Base-by-base conservation (phyloP, 177 flowering plant genomes). In the Vitis hybrid region DNA sequence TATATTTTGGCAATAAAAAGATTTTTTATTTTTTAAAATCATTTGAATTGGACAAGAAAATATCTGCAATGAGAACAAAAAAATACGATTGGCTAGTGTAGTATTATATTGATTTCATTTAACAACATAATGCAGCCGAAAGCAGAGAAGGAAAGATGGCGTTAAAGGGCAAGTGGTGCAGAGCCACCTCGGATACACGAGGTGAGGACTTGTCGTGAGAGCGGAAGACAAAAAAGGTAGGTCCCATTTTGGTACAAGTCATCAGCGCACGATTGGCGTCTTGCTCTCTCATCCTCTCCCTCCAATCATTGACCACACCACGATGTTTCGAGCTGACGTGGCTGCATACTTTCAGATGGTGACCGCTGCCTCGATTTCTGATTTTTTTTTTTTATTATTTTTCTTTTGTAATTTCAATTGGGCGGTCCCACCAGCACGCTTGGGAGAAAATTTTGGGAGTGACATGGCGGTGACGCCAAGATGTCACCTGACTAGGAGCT, bases 171-270 rank as follows among this genome's bases (percentile, higher is more conserved):
- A 21, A 21, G 40, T 5, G 48, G 48, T 40, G 7, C 48, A 40
- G 48, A 40, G 61, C 75, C 75, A 73, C 75, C 40, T 66, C 34
- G 75, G 75, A 67, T 67, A 67, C 71, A 73, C 75, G 67, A 73
- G 67, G 75, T 48, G 26, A 61, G 48, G 6, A 61, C 10, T 45
- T 52, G 70, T 73, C 70, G 26, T n/a, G 18, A 62, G 21, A 3
- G 70, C 5, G 62, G 54, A 67, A 21, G 67, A 73, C 75, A 55
- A 67, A 13, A 2, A 18, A 8, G 2, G 3, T n/a, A 7, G 60
- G 32, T 14, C 60, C 66, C 60, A 18, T 14, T 14, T 14, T 10
- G n/a, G 55, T 52, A 52, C 55, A 11, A 52, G 55, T 52, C 55
- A 52, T 52, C 55, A 52, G 4, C 55, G n/a, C 55, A 52, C n/a